Base-by-base conservation (phyloP, 2,329 filamentous ascomycete species). In the Beauveria sp. region DNA sequence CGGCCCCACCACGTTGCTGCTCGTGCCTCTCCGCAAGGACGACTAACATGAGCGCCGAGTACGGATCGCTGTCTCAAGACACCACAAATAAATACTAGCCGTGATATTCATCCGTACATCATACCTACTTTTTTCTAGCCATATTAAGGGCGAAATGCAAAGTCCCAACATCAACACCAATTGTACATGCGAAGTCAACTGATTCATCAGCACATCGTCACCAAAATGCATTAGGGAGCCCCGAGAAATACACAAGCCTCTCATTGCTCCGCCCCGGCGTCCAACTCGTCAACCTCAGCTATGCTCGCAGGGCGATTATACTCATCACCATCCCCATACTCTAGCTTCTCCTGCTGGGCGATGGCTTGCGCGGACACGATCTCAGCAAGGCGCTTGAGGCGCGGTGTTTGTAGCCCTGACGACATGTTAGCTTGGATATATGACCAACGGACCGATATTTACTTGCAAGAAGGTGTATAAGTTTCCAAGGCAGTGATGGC, bases 291-390 rank as follows among this genome's bases (percentile, higher is more conserved):
- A 55, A 78, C 80, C 62, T 81, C 81, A 6, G 75, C 72, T 16
- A 84, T 71, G 50, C 79, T 78, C 37, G 79, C 77, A 53, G 81
- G 79, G 43, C 73, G 73, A 54, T 85, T 80, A 63, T 82, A 79
- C 28, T 70, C 73, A 43, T 76, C 75, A 18, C 71, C 74, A 24
- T 75, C 72, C 20, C 70, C 71, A 63, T 78, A 85, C 54, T 91
- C 89, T 64, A 89, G 77, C 77, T 91, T 93, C 76, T 96, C 91
- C 76, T 96, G 91, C 75, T 97, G 93, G 61, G 92, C 91, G 70
- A 97, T 93, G 37, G 94, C 94, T 76, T 99, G 94, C 37, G 92
- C 90, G 43, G 91, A 96, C 53, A 99, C 94, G 66, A 99, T 97
- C 77, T 99, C 94, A n/a, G 94, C 94, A 59, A 99, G 82, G 63